phyloP scores from a whole-genome alignment of 2,329 filamentous ascomycete species.

The Clarireedia paspali region DNA sequence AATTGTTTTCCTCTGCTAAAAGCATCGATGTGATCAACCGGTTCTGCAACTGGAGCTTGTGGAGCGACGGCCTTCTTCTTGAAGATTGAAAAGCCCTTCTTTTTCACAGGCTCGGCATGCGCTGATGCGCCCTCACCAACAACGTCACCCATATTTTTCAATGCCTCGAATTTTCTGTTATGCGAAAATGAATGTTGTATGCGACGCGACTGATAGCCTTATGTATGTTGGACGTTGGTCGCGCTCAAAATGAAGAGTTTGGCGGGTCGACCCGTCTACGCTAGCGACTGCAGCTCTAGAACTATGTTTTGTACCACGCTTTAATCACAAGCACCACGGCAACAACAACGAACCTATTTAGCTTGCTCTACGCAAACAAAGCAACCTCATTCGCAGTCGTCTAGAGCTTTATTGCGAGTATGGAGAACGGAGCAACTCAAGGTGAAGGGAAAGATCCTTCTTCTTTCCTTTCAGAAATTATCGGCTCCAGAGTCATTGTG shows the following conservation, averaged over 20 bases:
- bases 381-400: not conserved
- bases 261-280: not conserved
- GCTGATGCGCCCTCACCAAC: not conserved
- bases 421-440: constrained; percentile 65
- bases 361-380: not conserved
- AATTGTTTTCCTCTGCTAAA: constrained; percentile 41
- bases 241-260: not conserved
- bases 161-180: not conserved
- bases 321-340: not conserved
- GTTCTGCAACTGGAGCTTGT: constrained; percentile 27
- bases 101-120: constrained; percentile 7
- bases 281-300: not conserved
- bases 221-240: not conserved
- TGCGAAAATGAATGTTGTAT: not conserved
- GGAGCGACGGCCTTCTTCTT: constrained; percentile 44
- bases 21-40: constrained; percentile 32
- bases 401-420: constrained; percentile 30
- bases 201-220: not conserved
- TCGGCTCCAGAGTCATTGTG: constrained; percentile 87
- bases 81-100: constrained; percentile 39
- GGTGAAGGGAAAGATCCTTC: constrained; percentile 85
- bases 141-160: constrained; percentile 5
- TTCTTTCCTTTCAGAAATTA: constrained; percentile 87
- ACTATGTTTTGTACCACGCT: too few species aligned
- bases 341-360: not conserved